These are phyloP conservation scores for Botryotinia globosa DNA, from an alignment of 2,329 filamentous ascomycete species.

Conservation along the genomic window DNA sequence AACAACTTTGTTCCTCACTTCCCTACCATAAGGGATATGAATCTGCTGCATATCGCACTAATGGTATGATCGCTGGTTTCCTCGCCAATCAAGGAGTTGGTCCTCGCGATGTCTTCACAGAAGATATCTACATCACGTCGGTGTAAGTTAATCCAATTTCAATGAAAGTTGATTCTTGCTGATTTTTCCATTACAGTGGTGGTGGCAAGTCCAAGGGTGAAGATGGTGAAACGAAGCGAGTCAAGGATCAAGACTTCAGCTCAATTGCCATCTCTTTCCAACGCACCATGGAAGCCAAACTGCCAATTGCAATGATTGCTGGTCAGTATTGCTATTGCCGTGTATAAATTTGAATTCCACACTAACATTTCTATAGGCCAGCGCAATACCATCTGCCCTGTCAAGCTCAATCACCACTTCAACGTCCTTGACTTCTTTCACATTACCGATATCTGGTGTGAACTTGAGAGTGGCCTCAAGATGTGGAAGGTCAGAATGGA, in stretches of 20 bases:
- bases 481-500: constrained; percentile 62
- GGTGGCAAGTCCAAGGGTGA: constrained; percentile 51
- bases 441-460: constrained; percentile 66
- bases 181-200: constrained; percentile 43
- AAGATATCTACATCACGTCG: constrained; percentile 61
- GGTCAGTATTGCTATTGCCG: constrained; percentile 42
- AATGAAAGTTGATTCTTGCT: constrained; percentile 1
- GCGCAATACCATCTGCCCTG: constrained; percentile 46
- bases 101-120: constrained; percentile 55
- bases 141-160: constrained; percentile 46
- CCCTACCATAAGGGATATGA: constrained; percentile 62
- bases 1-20: constrained; percentile 61
- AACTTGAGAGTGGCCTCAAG: constrained; percentile 45
- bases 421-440: constrained; percentile 68
- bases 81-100: constrained; percentile 57
- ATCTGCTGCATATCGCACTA: constrained; percentile 53
- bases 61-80: constrained; percentile 52
- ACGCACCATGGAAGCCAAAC: constrained; percentile 46
- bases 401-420: constrained; percentile 55
- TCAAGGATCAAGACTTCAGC: constrained; percentile 45
- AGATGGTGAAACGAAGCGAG: constrained; percentile 42
- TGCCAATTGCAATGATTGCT: constrained; percentile 55
- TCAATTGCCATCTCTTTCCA: constrained; percentile 23
- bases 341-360: neutral
- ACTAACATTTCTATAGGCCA: constrained; percentile 46